Base-by-base conservation (phyloP, 2,329 filamentous ascomycete genomes). In the Alternaria sp. region DNA sequence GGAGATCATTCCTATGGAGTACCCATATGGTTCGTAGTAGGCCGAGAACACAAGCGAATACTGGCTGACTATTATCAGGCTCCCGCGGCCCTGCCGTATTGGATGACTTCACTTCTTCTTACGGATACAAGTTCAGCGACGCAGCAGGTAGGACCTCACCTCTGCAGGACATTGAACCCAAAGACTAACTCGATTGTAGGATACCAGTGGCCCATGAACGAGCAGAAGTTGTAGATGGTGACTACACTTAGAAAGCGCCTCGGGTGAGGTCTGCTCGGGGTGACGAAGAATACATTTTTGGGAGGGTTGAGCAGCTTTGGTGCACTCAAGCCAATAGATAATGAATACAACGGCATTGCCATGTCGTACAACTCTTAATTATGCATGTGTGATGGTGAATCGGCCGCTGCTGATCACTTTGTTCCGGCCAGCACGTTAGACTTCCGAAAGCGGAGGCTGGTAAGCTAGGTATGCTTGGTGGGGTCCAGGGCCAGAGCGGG, bases 1-100 rank as follows among this genome's bases (percentile, higher is more conserved):
- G 87, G 96, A 99, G 84, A 98, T 99, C 71, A 92, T 97, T 64
- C 96, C 96, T 25, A 99, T 99, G 96, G 95, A 97, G 79, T 99
- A 99, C 84, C 95, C 96, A 71, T 99, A 99, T 80, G 96, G 96
- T 97, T 84, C 84, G 92, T 47, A 37, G 8, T 5, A 62, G 69
- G 64, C 63, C 47, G 47, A 55, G 25, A 15, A 14, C 14, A 7
- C 9, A 11, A 11, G 25, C 33, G 49, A 20, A 53, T n/a, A 37
- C 43, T 21, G 12, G 73, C 75, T 77, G 61, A 79, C 57, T 51
- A 41, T 41, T n/a, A 18, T 44, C 72, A 99, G 96, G 96, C 72
- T 99, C 96, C 64, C 95, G 96, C 75, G 96, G 96, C 65, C 96
- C 96, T 26, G 92, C 94, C 59, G 95, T 99, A 41, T 88, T 99